Conservation (phyloP, 371 early-diverging fungal species). For the Circinella minor region DNA sequence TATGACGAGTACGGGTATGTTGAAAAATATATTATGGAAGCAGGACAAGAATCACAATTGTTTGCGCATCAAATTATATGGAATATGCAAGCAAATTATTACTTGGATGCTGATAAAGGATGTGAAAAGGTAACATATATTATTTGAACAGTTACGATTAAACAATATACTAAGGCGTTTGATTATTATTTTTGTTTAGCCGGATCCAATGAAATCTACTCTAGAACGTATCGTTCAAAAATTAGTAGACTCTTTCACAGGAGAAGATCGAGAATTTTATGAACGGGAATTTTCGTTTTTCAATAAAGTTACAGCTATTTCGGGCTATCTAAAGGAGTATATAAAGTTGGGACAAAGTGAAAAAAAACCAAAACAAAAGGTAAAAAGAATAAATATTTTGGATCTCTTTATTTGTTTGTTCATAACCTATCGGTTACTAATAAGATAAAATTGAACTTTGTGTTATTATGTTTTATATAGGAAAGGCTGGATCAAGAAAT, state of each 20-base stretch:
- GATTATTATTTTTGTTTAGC: constrained; percentile 15
- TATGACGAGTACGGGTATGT: constrained; percentile 88
- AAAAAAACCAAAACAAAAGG: constrained; percentile 83
- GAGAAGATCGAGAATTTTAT: constrained; percentile 86
- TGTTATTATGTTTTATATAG: constrained; percentile 18
- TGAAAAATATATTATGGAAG: constrained; percentile 90
- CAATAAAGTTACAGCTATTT: constrained; percentile 93
- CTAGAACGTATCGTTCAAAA: constrained; percentile 86
- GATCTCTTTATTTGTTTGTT: too few species aligned
- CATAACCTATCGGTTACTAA: too few species aligned
- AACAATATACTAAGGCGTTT: too few species aligned
- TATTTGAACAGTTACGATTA: too few species aligned
- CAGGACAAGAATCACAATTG: constrained; percentile 90
- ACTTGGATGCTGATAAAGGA: constrained; percentile 88
- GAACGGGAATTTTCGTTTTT: constrained; percentile 97
- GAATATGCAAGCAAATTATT: constrained; percentile 98
- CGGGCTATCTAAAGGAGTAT: constrained; percentile 95
- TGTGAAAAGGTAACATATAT: constrained; percentile 49
- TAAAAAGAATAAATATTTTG: constrained; percentile 13
- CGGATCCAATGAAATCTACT: constrained; percentile 85
- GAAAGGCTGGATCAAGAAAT: constrained; percentile 94
- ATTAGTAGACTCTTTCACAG: constrained; percentile 80
- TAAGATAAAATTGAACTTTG: not conserved
- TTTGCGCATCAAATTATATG: constrained; percentile 99
- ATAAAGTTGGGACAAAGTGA: constrained; percentile 93